Evolutionary conservation across 73 alveolate species (phyloP), one percentile per base, ranked within the genome.

Genomic region (Urostyla sp.): DNA sequence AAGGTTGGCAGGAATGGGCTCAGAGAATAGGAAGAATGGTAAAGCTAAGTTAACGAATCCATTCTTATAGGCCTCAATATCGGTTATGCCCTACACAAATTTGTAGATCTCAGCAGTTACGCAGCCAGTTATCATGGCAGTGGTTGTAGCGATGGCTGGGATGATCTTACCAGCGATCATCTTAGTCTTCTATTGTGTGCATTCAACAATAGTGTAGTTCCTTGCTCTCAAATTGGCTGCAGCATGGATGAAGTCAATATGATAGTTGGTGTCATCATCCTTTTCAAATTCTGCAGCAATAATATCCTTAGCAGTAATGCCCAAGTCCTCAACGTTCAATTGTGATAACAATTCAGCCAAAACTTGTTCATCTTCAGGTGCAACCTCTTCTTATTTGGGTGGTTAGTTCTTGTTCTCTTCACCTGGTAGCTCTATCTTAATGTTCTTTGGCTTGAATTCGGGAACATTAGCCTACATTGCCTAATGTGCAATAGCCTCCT

Each of bases 121-220:
- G 60, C 94, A 83, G 10, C 99, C 99, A 18, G 98, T 94, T 75
- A 95, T 91, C 95, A 98, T 94, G 18, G 99, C 99, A 48, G 99
- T 98, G 21, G 99, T 98, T 40, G 99, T 97, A 35, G 99, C 99
- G 31, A 98, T 95, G 45, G 99, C 99, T 21, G 99, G 99, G 61
- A 98, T 96, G 61, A 98, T 98, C 91, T 98, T 98, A 21, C 99
- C 99, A 7, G 99, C 98, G n/a, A 95, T 94, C 94, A 94, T 79
- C 90, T 96, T 96, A 32, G 97, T 84, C 90, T 96, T 94, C 81
- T 83, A 74, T 36, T 90, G 76, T 56, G 94, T 97, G 57, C 93
- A 82, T 61, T 92, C 96, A 34, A 75, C 84, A 24, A 96, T 90
- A 79, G 88, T 90, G 72, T 96, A 96, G 83, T 91, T 93, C 75